Conservation (phyloP, 2,329 filamentous ascomycete genomes). For the Chalara sp. region DNA sequence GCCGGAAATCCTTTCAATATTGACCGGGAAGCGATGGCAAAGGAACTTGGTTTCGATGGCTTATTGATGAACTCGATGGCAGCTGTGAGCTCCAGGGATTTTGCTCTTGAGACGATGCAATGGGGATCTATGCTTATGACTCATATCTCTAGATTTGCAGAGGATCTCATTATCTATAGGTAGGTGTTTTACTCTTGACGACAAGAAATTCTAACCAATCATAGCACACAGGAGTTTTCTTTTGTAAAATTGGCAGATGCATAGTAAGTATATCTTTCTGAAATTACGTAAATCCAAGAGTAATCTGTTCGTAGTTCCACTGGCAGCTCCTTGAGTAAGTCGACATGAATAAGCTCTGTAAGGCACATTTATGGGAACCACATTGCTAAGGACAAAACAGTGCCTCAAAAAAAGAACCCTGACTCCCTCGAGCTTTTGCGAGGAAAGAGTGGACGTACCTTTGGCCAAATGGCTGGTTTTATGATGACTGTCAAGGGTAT, state of each 20-base stretch:
- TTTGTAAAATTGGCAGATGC: constrained; percentile 73
- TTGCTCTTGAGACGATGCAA: constrained; percentile 73
- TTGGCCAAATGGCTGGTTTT: constrained; percentile 75
- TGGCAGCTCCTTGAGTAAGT: constrained; percentile 2
- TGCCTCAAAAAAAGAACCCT: constrained; percentile 68
- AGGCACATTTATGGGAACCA: not conserved
- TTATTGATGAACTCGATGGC: constrained; percentile 73
- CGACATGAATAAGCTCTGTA: not conserved
- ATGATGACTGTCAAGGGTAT: constrained; percentile 64
- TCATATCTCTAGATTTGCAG: constrained; percentile 70
- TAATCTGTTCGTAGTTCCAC: not conserved
- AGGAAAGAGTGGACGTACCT: constrained; percentile 70
- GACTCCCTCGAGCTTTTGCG: constrained; percentile 68
- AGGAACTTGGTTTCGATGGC: constrained; percentile 74
- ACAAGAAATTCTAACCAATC: not conserved
- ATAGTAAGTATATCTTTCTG: constrained; percentile 49
- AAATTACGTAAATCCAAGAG: constrained; percentile 45
- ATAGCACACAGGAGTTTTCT: constrained; percentile 58
- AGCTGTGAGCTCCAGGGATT: constrained; percentile 59
- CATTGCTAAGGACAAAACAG: not conserved
- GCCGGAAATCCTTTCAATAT: constrained; percentile 79
- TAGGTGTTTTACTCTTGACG: not conserved
- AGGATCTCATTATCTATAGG: constrained; percentile 77
- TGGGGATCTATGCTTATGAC: constrained; percentile 74
- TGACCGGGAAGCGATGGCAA: constrained; percentile 70